phyloP scores from a whole-genome alignment of 2,329 filamentous ascomycete species.

The Trichoderma aggressivum region DNA sequence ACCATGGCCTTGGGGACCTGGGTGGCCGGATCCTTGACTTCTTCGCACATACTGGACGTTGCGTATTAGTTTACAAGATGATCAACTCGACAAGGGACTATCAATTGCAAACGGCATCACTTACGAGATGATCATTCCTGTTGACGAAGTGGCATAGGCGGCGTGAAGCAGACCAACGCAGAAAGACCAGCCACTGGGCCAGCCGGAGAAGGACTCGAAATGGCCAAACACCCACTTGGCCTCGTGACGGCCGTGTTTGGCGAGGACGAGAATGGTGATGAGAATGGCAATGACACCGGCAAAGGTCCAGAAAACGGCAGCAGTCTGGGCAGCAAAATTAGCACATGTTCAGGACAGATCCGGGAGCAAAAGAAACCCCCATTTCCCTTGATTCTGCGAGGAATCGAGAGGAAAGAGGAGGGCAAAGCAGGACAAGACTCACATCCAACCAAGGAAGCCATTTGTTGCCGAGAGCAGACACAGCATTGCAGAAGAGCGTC shows the following conservation, averaged over 20 bases:
- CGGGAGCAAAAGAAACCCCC: not conserved
- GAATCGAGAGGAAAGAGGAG: not conserved
- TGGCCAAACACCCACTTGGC: conserved; percentile 64
- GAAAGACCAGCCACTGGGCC: conserved; percentile 69
- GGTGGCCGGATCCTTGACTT: conserved; percentile 61
- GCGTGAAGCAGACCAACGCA: conserved; percentile 69
- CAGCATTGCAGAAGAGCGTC: conserved; percentile 60
- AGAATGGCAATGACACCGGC: conserved; percentile 64
- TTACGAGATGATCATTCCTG: conserved; percentile 76
- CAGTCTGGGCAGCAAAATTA: conserved; percentile 48
- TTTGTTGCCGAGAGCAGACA: conserved; percentile 65
- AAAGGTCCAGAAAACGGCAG: conserved; percentile 73
- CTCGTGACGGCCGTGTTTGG: conserved; percentile 63
- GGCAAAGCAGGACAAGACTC: conserved; percentile 34
- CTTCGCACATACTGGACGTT: conserved; percentile 63
- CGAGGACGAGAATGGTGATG: conserved; percentile 60
- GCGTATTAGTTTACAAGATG: not conserved
- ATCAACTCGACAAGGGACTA: not conserved
- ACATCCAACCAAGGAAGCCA: conserved; percentile 68
- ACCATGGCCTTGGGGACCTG: conserved; percentile 75
- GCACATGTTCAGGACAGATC: not conserved
- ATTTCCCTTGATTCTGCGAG: conserved; percentile 11
- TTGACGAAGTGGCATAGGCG: conserved; percentile 71
- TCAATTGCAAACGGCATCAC: conserved; percentile 28
- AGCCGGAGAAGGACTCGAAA: conserved; percentile 67